These are phyloP conservation scores for Trametes sanguinea DNA, from an alignment of 768 basidiomycete genomes.

Conservation along the genomic window DNA sequence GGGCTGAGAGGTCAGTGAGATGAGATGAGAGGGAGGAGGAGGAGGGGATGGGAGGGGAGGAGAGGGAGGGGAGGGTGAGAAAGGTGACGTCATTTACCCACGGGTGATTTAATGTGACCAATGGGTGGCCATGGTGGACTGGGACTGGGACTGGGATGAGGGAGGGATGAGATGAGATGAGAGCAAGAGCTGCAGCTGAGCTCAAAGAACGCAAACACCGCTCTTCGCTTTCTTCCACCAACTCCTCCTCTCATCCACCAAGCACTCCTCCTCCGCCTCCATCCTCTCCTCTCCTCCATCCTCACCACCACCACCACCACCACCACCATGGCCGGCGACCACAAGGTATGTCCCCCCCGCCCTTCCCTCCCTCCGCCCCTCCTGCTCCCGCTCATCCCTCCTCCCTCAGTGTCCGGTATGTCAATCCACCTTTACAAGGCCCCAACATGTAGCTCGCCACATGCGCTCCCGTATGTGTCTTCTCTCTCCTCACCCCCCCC, in stretches of 20 bases:
- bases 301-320: conserved; percentile 21
- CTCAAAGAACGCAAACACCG: conserved; percentile 10
- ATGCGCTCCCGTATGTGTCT: conserved; percentile 83
- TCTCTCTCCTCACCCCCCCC: conserved; percentile 12
- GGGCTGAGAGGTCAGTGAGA: background rate
- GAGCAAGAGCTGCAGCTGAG: too few species aligned
- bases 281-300: background rate
- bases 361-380: conserved; percentile 1
- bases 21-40: background rate
- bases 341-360: conserved; percentile 29
- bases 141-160: background rate
- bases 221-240: conserved; percentile 24
- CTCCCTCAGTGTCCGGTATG: conserved; percentile 71
- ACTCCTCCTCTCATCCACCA: conserved; percentile 15
- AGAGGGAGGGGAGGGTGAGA: conserved; percentile 2
- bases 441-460: conserved; percentile 87
- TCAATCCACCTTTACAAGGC: conserved; percentile 83
- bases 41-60: background rate
- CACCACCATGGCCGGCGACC: conserved; percentile 34
- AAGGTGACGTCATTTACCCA: conserved; percentile 21
- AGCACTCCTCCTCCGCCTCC: conserved; percentile 6
- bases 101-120: conserved; percentile 24
- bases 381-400: conserved; percentile 15
- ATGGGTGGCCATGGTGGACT: conserved; percentile 1
- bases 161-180: too few species aligned